Evolutionary conservation across 768 basidiomycete genomes (phyloP), one percentile per base, ranked within the genome.

Genomic region (Cyclocybe aegerita): DNA sequence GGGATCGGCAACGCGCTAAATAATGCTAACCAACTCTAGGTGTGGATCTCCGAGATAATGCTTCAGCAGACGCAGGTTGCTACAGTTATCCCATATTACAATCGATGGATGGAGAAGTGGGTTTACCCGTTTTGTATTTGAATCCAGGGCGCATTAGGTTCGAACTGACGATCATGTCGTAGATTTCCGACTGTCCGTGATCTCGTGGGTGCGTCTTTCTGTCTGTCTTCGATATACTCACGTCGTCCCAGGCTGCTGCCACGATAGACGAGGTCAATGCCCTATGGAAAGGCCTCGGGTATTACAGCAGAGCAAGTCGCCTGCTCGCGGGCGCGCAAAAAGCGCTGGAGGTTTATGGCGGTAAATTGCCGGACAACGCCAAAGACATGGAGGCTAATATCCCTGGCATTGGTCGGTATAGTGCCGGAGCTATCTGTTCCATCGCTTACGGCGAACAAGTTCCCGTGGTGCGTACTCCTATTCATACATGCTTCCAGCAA

Each of bases 21-120:
- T 11, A 39, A 33, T 16, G 43, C 34, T 44, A 30, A 43, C 16
- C 46, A 32, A 46, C 17, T 29, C 11, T 57, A 90, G 90, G 88
- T 93, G 17, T 92, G 90, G 89, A 77, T 93, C 16, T 90, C 86
- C 10, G 93, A 98, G 70, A 86, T 97, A 50, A 97, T 97, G 95
- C 76, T 95, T 2, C 95, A 98, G 67, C 95, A 98, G 68, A 98
- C 95, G 0, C 93, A 96, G 65, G 94, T 97, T 32, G 78, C 70
- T 4, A 93, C 93, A 1, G 93, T 96, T n/a, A 93, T 95, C 58
- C 90, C 90, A 1, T 98, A 97, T 68, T 98, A 91, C 67, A 85
- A 81, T 46, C 78, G 79, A 16, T 98, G 93, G 93, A 90, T 95
- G 78, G 72, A 75, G 57, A 86, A 76, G 90, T 90, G 54, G 52